Base-by-base conservation (phyloP, 106 monocot genomes). In the Allium fistulosum region DNA sequence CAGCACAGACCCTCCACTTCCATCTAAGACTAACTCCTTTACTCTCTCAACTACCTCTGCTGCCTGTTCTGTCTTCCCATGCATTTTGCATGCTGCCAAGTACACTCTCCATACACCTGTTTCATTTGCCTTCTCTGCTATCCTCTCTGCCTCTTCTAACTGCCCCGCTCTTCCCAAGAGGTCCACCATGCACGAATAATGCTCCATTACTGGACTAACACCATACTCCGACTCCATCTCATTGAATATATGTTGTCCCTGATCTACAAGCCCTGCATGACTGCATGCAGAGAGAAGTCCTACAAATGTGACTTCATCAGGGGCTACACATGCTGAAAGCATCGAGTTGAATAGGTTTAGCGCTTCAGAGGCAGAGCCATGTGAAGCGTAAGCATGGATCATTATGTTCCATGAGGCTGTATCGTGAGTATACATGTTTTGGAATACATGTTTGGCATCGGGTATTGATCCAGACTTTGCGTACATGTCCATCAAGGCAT, bases 401-500 rank as follows among this genome's bases (percentile, higher is more conserved):
- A 92, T 74, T 61, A 88, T 92, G 74, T 91, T 97, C 96, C 96
- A 97, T 4, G 86, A 86, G 12, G 81, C 85, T 18, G 57, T 56
- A 57, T 90, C 90, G 1, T 17, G 66, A 0, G 7, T 17, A 6
- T 47, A 66, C 86, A 86, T 86, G 16, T 15, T 26, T 8, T 83
- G 76, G 49, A 86, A 90, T 10, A 86, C 47, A 15, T 10, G 15
- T 11, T 62, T 63, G 0, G 83, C 83, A 47, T 83, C 80, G 2
- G 63, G 51, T 51, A 83, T 11, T 0, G 70, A 58, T 5, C 86
- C 86, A 57, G 83, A 83, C 58, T 90, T 90, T 10, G 75, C 80
- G n/a, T 96, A 96, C 91, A 96, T 96, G 56, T 96, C 91, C 53
- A 82, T 78, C 6, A 88, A 49, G 27, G 92, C 81, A 51, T 96